Percentiles rank a stretch among this genome's conserved stretches.
phyloP scores from a whole-genome alignment of 495 filamentous ascomycete genomes.

The Neurospora sp. region DNA sequence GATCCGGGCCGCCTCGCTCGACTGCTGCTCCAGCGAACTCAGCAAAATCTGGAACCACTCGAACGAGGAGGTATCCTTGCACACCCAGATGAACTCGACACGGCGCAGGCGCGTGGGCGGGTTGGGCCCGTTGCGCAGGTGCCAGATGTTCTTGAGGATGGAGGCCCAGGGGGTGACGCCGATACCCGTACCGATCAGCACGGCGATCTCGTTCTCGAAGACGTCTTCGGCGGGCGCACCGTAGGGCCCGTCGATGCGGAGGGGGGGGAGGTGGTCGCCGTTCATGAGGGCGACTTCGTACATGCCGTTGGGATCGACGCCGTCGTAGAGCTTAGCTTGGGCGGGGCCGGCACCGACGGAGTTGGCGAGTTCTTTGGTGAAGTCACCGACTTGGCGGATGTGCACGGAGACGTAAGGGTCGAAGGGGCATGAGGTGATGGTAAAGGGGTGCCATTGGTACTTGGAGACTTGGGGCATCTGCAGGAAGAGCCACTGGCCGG shows the following conservation, averaged over 20 bases:
- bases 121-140: conserved; percentile 76
- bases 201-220: conserved; percentile 96
- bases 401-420: conserved; percentile 92
- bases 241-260: conserved; percentile 93
- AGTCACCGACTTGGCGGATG: conserved; percentile 93
- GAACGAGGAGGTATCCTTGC: conserved; percentile 90
- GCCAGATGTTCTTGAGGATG: conserved; percentile 98
- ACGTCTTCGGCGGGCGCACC: conserved; percentile 95
- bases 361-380: conserved; percentile 78
- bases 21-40: conserved; percentile 83
- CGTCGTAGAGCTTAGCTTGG: conserved; percentile 76
- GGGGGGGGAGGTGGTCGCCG: conserved; percentile 75
- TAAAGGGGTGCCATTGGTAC: conserved; percentile 98
- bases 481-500: conserved; percentile 95
- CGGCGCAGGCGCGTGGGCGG: conserved; percentile 78
- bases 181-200: conserved; percentile 95
- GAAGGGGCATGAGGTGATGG: conserved; percentile 96
- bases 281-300: conserved; percentile 96
- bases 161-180: conserved; percentile 96
- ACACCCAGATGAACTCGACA: conserved; percentile 99
- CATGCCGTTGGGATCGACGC: conserved; percentile 88
- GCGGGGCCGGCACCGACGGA: conserved; percentile 83
- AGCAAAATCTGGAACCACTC: conserved; percentile 98
- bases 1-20: conserved; percentile 51
- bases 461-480: conserved; percentile 81